Percentiles rank a stretch among this genome's conserved stretches.
Conservation (phyloP, 331 rosid genomes). For the Quercus phellos region DNA sequence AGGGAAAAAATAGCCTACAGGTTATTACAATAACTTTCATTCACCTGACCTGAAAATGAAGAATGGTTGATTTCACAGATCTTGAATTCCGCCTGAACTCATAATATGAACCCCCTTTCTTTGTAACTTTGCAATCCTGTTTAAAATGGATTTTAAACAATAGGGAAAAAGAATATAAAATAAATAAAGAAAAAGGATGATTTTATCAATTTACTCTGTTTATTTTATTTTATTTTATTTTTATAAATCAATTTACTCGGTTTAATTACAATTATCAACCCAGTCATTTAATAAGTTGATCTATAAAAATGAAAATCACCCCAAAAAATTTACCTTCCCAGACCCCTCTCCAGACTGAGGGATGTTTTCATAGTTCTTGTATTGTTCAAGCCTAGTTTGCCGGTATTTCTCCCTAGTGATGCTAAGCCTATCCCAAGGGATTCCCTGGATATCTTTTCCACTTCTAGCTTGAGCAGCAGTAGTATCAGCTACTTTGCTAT, state of each 20-base stretch:
- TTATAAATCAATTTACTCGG: neutral
- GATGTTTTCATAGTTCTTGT: conserved; percentile 86
- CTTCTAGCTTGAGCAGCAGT: conserved; percentile 78
- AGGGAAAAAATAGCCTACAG: neutral
- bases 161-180: neutral
- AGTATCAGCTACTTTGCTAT: conserved; percentile 51
- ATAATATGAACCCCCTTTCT: conserved; percentile 63
- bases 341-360: conserved; percentile 75
- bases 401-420: conserved; percentile 70
- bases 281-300: neutral
- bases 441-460: conserved; percentile 84
- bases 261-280: conserved; percentile 1
- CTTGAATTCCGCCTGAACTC: conserved; percentile 77
- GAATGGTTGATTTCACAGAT: conserved; percentile 89
- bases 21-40: neutral
- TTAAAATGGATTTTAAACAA: neutral
- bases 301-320: neutral
- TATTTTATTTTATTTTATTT: too few species aligned
- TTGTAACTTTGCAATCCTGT: conserved; percentile 65
- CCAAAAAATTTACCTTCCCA: conserved; percentile 10
- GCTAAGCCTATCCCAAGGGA: conserved; percentile 77
- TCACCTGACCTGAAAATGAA: conserved; percentile 66
- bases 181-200: neutral
- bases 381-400: conserved; percentile 76
- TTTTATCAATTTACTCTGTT: neutral